A percentile compares a stretch with the other conserved stretches of the same genome.
Conservation (phyloP, 352 stramenopile genomes). For the Globisporangium barbulae region DNA sequence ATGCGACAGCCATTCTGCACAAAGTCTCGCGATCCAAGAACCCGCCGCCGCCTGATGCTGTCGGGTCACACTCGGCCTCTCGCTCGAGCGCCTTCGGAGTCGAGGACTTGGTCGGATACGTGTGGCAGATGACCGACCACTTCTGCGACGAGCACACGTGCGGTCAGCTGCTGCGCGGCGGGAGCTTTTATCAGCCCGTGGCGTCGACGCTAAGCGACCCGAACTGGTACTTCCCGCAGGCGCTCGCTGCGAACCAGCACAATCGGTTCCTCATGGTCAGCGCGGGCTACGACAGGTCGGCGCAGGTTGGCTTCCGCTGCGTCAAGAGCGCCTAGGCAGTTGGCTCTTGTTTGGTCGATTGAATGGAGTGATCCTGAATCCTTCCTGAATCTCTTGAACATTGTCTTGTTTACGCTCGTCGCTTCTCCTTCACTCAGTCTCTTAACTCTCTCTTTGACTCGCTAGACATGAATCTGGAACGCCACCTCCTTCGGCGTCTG, state of each 20-base stretch:
- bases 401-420: background rate
- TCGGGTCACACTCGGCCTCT: conserved; percentile 52
- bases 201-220: conserved; percentile 65
- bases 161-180: conserved; percentile 69
- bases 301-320: conserved; percentile 77
- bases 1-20: conserved; percentile 14
- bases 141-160: conserved; percentile 84
- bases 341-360: background rate
- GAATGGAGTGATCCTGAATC: background rate
- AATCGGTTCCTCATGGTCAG: conserved; percentile 76
- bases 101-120: conserved; percentile 74
- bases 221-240: conserved; percentile 87
- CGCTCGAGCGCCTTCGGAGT: conserved; percentile 47
- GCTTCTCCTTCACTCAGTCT: background rate
- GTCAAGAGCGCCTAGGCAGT: conserved; percentile 26
- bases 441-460: background rate
- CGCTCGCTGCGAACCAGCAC: conserved; percentile 54
- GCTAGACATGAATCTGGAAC: conserved; percentile 31
- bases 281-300: conserved; percentile 68
- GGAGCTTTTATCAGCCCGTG: conserved; percentile 69
- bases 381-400: background rate
- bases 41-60: conserved; percentile 28
- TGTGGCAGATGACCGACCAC: conserved; percentile 87
- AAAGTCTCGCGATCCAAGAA: conserved; percentile 38
- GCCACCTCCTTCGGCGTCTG: conserved; percentile 73